Percentiles rank a stretch among this genome's conserved stretches.
These are phyloP conservation scores for Taphrina communis DNA, from an alignment of 1,139 yeast species.

Conservation along the genomic window DNA sequence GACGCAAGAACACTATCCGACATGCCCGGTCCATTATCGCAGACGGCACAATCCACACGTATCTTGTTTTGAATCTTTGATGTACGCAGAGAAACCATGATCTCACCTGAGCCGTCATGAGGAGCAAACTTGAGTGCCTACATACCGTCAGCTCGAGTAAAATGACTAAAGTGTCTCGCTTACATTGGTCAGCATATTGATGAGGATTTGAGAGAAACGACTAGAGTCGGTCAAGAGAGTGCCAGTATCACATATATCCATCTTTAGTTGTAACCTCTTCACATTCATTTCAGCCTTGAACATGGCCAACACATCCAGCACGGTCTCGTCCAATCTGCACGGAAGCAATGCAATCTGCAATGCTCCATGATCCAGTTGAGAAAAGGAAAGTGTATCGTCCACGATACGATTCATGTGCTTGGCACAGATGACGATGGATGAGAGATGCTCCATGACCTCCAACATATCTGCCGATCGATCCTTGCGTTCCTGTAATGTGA, in stretches of 20 bases:
- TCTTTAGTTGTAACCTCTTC: conserved; percentile 25
- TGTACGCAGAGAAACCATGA: not conserved
- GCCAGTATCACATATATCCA: conserved; percentile 39
- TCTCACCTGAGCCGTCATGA: conserved; percentile 16
- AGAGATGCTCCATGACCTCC: conserved; percentile 14
- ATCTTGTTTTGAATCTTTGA: not conserved
- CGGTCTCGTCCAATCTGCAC: conserved; percentile 43
- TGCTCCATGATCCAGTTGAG: conserved; percentile 45
- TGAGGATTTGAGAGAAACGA: conserved; percentile 33
- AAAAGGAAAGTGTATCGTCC: conserved; percentile 45
- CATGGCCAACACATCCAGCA: conserved; percentile 44
- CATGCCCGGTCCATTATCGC: conserved; percentile 40
- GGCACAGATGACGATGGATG: conserved; percentile 45
- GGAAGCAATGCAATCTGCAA: conserved; percentile 44
- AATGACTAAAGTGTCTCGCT: not conserved
- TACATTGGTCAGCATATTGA: conserved; percentile 39
- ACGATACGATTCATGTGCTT: conserved; percentile 45
- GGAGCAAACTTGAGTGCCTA: conserved; percentile 23
- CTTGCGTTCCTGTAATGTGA: not conserved
- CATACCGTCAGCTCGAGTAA: not conserved
- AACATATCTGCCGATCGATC: not conserved
- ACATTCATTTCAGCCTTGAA: conserved; percentile 44
- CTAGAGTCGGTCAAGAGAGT: conserved; percentile 14
- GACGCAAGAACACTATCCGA: conserved; percentile 10
- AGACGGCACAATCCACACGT: conserved; percentile 19